phyloP scores from a whole-genome alignment of 2,329 filamentous ascomycete species.

The Talaromyces sp. region DNA sequence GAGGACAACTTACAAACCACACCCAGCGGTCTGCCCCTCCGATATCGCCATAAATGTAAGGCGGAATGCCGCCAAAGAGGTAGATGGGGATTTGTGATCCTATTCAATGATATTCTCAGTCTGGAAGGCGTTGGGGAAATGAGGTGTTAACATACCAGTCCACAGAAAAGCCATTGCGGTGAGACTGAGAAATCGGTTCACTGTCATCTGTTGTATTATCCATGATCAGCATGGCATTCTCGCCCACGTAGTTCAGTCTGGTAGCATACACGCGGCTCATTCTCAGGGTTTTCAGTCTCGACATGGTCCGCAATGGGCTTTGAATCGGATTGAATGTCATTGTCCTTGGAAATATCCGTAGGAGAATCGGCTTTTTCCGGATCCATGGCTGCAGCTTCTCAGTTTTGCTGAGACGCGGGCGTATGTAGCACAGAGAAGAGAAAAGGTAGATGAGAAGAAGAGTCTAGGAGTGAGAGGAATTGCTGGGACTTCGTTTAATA shows the following conservation, averaged over 20 bases:
- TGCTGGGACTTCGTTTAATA: background rate
- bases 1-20: slow-evolving; percentile 48
- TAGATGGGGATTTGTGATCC: slow-evolving; percentile 52
- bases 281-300: background rate
- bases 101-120: background rate
- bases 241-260: background rate
- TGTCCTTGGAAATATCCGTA: background rate
- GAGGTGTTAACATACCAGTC: slow-evolving; percentile 43
- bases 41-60: slow-evolving; percentile 56
- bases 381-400: background rate
- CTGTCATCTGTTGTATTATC: slow-evolving; percentile 42
- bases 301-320: slow-evolving; percentile 1
- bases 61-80: slow-evolving; percentile 47
- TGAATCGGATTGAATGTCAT: slow-evolving; percentile 2
- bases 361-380: background rate
- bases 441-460: background rate
- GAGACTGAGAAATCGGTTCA: slow-evolving; percentile 49
- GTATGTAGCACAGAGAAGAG: background rate
- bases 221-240: background rate
- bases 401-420: background rate
- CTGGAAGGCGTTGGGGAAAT: background rate
- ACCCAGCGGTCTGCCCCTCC: slow-evolving; percentile 57
- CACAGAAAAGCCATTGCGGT: slow-evolving; percentile 57
- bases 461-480: background rate
- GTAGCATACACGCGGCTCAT: slow-evolving; percentile 5